A percentile compares a stretch with the other conserved stretches of the same genome.
These are phyloP conservation scores for Geosmithia morbida DNA, from an alignment of 2,329 filamentous ascomycete species.

Conservation along the genomic window DNA sequence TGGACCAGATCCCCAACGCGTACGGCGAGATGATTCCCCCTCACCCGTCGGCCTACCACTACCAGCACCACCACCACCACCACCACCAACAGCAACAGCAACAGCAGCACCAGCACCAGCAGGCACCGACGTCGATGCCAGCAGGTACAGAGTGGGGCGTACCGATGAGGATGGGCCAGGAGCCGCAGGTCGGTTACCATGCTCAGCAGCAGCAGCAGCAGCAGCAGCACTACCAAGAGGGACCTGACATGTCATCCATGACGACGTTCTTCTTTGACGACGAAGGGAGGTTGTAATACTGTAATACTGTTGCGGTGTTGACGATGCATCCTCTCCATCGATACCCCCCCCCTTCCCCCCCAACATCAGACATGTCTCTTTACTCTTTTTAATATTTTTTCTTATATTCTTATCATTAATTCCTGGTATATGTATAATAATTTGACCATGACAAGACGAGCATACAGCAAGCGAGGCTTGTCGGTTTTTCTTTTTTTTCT, in stretches of 20 bases:
- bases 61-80: background rate
- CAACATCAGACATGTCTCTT: no score
- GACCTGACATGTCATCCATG: background rate
- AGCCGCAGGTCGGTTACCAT: constrained; percentile 4
- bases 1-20: constrained; percentile 6
- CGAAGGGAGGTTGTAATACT: constrained; percentile 5
- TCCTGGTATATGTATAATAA: no score
- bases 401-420: no score
- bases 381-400: no score
- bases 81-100: constrained; percentile 1
- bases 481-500: no score
- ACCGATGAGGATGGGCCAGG: constrained; percentile 2
- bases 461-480: no score
- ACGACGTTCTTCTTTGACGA: constrained; percentile 7
- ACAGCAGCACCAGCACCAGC: constrained; percentile 1
- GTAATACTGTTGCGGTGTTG: no score
- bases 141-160: constrained; percentile 3
- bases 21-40: constrained; percentile 5
- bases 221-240: constrained; percentile 1
- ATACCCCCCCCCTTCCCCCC: background rate
- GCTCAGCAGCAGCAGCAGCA: constrained; percentile 5
- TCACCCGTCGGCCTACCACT: background rate
- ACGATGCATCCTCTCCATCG: no score
- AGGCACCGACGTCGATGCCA: constrained; percentile 4
- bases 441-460: no score